These are phyloP conservation scores for Wickerhamomyces chaumierensis DNA, from an alignment of 805 yeast species.

Conservation along the genomic window DNA sequence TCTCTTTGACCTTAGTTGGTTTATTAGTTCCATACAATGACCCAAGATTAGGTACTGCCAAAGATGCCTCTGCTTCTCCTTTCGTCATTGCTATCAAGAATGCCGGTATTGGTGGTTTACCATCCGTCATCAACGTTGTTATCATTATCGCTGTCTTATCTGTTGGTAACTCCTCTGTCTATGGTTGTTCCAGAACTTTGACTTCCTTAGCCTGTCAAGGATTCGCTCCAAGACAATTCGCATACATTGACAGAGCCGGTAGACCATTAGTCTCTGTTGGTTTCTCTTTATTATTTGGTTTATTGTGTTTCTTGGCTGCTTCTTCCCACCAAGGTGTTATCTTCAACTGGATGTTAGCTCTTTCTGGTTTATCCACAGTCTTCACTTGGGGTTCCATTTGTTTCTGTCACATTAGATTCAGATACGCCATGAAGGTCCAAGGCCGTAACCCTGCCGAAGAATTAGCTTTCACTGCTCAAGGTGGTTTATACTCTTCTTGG, in stretches of 20 bases:
- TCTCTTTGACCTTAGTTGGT: constrained; percentile 46
- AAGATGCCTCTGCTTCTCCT: constrained; percentile 54
- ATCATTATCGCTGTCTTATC: constrained; percentile 48
- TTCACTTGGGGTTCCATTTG: constrained; percentile 71
- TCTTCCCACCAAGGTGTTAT: constrained; percentile 41
- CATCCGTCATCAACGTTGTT: constrained; percentile 50
- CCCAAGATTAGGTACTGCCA: constrained; percentile 41
- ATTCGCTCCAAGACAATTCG: constrained; percentile 34
- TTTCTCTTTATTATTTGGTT: constrained; percentile 35
- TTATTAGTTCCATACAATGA: constrained; percentile 47
- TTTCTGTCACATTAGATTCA: constrained; percentile 53
- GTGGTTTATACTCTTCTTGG: constrained; percentile 55
- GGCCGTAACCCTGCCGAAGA: constrained; percentile 56
- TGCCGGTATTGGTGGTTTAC: constrained; percentile 46
- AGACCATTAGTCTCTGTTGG: constrained; percentile 40
- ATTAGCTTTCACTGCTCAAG: constrained; percentile 51
- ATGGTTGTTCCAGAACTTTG: constrained; percentile 43
- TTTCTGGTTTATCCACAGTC: constrained; percentile 61
- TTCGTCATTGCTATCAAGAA: constrained; percentile 52
- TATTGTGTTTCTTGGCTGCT: constrained; percentile 51
- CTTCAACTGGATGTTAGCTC: constrained; percentile 62
- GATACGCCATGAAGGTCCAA: constrained; percentile 41
- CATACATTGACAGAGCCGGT: constrained; percentile 38
- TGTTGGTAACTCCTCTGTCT: constrained; percentile 38
- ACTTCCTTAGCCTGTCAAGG: constrained; percentile 41